These are phyloP conservation scores for Acacia confusa DNA, from an alignment of 306 rosid genomes.

Conservation along the genomic window DNA sequence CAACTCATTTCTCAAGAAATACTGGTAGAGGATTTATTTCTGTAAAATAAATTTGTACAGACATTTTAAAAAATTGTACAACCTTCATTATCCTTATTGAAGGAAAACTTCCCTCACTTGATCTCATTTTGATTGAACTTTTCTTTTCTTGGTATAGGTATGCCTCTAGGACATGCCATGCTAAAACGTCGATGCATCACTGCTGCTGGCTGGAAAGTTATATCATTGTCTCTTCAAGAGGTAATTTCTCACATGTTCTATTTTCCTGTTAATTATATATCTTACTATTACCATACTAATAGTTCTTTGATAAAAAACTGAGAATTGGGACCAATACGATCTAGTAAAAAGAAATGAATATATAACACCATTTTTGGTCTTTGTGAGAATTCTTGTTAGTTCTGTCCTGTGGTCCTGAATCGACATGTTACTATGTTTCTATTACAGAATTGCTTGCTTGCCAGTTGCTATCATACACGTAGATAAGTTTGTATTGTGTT, in stretches of 20 bases:
- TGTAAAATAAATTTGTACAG: not conserved
- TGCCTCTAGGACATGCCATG: conserved; percentile 84
- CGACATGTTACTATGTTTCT: not conserved
- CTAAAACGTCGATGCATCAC: conserved; percentile 76
- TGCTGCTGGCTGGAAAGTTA: conserved; percentile 81
- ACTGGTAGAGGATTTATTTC: conserved; percentile 50
- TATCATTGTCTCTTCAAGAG: conserved; percentile 72
- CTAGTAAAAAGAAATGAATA: not conserved
- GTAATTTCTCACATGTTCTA: conserved; percentile 43
- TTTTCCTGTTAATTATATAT: not conserved
- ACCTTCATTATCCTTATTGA: not conserved
- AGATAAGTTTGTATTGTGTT: not conserved
- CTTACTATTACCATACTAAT: not conserved
- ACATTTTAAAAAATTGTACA: not conserved
- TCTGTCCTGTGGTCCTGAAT: not conserved
- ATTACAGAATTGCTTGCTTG: conserved; percentile 1
- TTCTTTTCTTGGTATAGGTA: conserved; percentile 47
- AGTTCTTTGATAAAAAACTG: not conserved
- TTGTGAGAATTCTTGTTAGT: not conserved
- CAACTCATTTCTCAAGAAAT: conserved; percentile 97
- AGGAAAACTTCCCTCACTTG: not conserved
- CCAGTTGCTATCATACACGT: not conserved
- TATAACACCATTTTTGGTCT: not conserved
- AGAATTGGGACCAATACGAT: not conserved
- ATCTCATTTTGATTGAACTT: not conserved